phyloP scores from a whole-genome alignment of 257 asterid genomes.

The Solanum sejunctum region DNA sequence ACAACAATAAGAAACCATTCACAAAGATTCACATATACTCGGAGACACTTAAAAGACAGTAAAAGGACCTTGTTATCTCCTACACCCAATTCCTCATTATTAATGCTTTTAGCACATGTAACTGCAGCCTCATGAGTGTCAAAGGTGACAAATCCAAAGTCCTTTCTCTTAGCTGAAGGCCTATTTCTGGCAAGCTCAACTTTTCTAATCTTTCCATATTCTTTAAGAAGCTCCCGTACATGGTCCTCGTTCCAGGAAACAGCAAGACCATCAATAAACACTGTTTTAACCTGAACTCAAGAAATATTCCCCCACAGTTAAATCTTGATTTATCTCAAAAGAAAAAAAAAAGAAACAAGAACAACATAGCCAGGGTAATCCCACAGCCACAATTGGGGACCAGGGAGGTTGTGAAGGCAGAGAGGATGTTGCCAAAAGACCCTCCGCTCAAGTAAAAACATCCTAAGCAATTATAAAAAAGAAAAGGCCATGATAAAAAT shows the following conservation, averaged over 20 bases:
- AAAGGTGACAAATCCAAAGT: conserved; percentile 91
- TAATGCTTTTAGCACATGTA: conserved; percentile 79
- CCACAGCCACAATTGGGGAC: background rate
- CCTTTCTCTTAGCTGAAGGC: conserved; percentile 98
- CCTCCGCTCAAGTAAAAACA: background rate
- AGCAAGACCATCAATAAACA: conserved; percentile 88
- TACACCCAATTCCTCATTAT: conserved; percentile 87
- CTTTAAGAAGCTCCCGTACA: conserved; percentile 50
- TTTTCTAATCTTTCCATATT: conserved; percentile 66
- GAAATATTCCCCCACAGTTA: background rate
- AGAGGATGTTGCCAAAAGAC: background rate
- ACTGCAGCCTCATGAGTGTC: conserved; percentile 87
- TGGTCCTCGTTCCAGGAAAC: conserved; percentile 84
- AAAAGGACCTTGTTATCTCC: conserved; percentile 65
- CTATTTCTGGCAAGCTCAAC: conserved; percentile 94
- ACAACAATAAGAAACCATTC: background rate
- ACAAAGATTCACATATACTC: background rate
- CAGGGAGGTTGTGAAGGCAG: background rate
- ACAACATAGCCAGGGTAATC: background rate
- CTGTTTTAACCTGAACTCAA: conserved; percentile 78
- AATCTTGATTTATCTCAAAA: background rate
- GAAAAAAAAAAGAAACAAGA: background rate
- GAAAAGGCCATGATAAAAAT: background rate
- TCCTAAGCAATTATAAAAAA: background rate
- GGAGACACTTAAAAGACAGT: background rate